These are phyloP conservation scores for Aureobasidium leucospermi DNA, from an alignment of 2,329 filamentous ascomycete species.

Conservation along the genomic window DNA sequence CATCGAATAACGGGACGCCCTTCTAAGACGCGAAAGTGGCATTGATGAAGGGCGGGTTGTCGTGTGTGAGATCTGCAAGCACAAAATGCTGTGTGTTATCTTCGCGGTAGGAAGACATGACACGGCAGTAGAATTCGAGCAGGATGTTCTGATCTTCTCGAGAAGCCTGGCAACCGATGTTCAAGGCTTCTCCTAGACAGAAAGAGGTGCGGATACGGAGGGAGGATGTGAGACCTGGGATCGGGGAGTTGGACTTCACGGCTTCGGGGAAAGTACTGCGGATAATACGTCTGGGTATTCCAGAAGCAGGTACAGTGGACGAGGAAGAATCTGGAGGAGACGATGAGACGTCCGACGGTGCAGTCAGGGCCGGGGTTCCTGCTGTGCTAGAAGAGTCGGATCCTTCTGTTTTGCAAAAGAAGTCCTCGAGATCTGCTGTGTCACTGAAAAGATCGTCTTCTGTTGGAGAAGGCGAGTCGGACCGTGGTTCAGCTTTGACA, in stretches of 20 bases:
- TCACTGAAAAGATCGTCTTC: not conserved
- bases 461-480: not conserved
- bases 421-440: not conserved
- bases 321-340: not conserved
- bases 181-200: constrained; percentile 54
- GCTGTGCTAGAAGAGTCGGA: not conserved
- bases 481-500: not conserved
- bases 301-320: not conserved
- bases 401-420: not conserved
- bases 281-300: constrained; percentile 36
- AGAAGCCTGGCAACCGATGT: constrained; percentile 38
- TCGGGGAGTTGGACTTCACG: constrained; percentile 45
- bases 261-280: constrained; percentile 45
- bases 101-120: constrained; percentile 52
- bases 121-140: constrained; percentile 58
- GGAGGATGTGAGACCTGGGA: constrained; percentile 45
- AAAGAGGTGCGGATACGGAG: constrained; percentile 54
- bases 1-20: constrained; percentile 37
- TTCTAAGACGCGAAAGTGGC: constrained; percentile 43
- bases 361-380: not conserved
- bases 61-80: constrained; percentile 56
- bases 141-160: constrained; percentile 43
- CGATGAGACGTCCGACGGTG: not conserved
- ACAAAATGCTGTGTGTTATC: constrained; percentile 53
- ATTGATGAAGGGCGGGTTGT: constrained; percentile 48